Evolutionary conservation across 495 filamentous ascomycete species (phyloP).

Genomic region (Jackrogersella multiformis): DNA sequence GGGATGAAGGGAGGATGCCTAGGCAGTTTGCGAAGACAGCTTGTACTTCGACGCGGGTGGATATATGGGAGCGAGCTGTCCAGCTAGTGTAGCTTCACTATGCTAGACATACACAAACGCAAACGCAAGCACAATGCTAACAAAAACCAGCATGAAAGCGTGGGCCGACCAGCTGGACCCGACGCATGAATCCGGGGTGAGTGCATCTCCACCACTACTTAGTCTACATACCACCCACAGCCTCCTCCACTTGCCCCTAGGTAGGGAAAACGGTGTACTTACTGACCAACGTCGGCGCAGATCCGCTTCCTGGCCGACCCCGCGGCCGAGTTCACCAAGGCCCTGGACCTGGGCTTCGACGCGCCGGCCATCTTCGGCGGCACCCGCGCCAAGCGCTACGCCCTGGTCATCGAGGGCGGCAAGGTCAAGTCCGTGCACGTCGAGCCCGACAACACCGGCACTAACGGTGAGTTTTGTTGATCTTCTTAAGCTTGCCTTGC

Average conservation of each 20-base stretch:
- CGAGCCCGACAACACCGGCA: slow-evolving; percentile 93
- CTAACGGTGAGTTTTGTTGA: slow-evolving; percentile 68
- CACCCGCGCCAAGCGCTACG: slow-evolving; percentile 87
- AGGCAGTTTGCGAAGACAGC: no score
- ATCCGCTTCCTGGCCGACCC: slow-evolving; percentile 94
- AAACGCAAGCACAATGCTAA: neutral
- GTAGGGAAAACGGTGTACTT: neutral
- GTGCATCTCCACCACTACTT: slow-evolving; percentile 44
- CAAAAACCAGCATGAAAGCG: slow-evolving; percentile 76
- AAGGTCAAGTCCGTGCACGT: slow-evolving; percentile 79
- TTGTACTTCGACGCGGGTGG: no score
- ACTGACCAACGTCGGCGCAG: slow-evolving; percentile 33
- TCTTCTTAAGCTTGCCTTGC: neutral
- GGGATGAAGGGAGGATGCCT: neutral
- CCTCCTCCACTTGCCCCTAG: neutral
- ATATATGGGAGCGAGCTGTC: no score
- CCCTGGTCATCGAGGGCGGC: slow-evolving; percentile 78
- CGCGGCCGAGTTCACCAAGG: slow-evolving; percentile 80
- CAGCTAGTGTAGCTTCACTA: no score
- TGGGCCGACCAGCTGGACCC: slow-evolving; percentile 83
- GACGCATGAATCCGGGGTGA: slow-evolving; percentile 73
- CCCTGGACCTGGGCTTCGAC: slow-evolving; percentile 86
- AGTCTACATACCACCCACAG: no score
- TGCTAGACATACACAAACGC: no score
- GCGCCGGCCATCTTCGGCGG: slow-evolving; percentile 85